Percentiles rank a stretch among this genome's conserved stretches.
Conservation (phyloP, 73 alveolate species). For the Strombidium stylifer region DNA sequence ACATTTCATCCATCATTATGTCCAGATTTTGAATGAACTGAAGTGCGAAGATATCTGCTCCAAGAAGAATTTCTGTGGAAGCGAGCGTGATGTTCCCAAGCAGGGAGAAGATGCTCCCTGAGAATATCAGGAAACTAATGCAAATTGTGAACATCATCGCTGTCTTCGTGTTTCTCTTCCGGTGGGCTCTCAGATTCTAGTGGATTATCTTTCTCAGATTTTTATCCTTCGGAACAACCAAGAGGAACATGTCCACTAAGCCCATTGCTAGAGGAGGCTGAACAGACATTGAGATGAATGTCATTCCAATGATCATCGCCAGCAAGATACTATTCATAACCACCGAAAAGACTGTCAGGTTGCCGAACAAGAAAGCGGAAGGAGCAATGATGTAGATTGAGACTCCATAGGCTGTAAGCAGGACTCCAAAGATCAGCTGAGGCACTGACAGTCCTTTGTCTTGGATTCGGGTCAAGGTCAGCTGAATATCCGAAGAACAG, state of each 20-base stretch:
- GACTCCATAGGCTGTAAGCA: slow-evolving; percentile 78
- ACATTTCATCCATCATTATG: slow-evolving; percentile 61
- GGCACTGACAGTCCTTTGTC: slow-evolving; percentile 86
- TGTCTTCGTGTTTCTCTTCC: slow-evolving; percentile 81
- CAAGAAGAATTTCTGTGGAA: slow-evolving; percentile 32
- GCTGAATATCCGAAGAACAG: slow-evolving; percentile 68
- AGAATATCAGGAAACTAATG: slow-evolving; percentile 78
- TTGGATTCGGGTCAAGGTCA: slow-evolving; percentile 79
- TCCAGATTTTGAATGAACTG: slow-evolving; percentile 22
- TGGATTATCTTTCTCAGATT: slow-evolving; percentile 63
- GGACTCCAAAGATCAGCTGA: slow-evolving; percentile 65
- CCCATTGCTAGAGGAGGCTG: slow-evolving; percentile 62
- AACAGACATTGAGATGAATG: slow-evolving; percentile 59
- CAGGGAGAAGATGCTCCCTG: slow-evolving; percentile 81
- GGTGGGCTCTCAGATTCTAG: slow-evolving; percentile 86
- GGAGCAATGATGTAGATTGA: slow-evolving; percentile 92
- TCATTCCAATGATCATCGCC: slow-evolving; percentile 87
- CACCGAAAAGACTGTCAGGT: slow-evolving; percentile 69
- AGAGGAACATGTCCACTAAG: slow-evolving; percentile 28
- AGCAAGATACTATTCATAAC: slow-evolving; percentile 77
- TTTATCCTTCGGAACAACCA: slow-evolving; percentile 58
- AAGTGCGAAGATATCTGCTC: slow-evolving; percentile 60
- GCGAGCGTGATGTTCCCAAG: slow-evolving; percentile 54
- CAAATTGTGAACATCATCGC: slow-evolving; percentile 86
- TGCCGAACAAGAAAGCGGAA: slow-evolving; percentile 68